Evolutionary conservation across 2,329 filamentous ascomycete species (phyloP), one percentile per base, ranked within the genome.

Genomic region (Rutstroemia sp.): DNA sequence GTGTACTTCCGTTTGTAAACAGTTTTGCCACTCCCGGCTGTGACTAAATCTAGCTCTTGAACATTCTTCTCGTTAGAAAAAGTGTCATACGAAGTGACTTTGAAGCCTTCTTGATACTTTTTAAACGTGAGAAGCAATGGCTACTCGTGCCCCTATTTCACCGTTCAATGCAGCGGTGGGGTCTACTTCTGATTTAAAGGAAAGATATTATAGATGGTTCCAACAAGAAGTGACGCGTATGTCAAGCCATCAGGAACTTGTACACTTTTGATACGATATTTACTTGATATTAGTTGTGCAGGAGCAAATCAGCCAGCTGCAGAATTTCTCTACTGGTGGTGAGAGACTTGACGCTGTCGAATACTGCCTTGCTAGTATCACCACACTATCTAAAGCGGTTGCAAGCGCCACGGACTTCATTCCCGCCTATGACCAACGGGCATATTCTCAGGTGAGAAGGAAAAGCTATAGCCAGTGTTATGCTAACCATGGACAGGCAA

Each of bases 401-500:
- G 86, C 89, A 63, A 91, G 96, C 72, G 88, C 89, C 0, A 83
- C 87, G 1, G 84, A 86, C 56, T 90, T 86, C 63, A 82, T 96
- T 16, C 91, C 94, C 2, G 84, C 90, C 7, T 95, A 96, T 69
- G 94, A 97, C 67, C 89, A 94, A 70, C 83, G 89, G 64, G 86
- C 87, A 23, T 97, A 96, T 68, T 82, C 86, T 45, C 84, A 92
- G 74, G 89, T 91, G 72, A 54, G 66, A 52, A 42, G 14, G 48
- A 10, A 3, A 16, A 38, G 2, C n/a, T 56, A 12, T 48, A 23
- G 17, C 0, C 25, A 10, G 8, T 27, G 42, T 16, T 45, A 48
- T 25, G 42, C 64, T 63, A 90, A 57, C 16, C n/a, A 45, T 46
- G 3, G 5, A 7, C 17, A 65, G 83, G 82, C 88, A 21, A 84